Base-by-base conservation (phyloP, 78 protist genomes). In the Dictyostelium intermedium region DNA sequence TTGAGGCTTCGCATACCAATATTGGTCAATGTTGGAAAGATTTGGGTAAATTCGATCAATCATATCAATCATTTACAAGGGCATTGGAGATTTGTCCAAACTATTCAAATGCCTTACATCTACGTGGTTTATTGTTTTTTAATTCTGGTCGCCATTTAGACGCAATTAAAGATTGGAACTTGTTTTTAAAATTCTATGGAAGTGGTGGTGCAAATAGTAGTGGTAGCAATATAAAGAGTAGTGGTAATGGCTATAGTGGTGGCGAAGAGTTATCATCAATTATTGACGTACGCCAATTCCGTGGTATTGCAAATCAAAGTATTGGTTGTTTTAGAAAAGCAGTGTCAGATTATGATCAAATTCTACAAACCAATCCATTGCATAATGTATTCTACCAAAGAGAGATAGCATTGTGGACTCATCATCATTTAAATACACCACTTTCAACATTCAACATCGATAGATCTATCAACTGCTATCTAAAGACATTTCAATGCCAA, bases 11-110 rank as follows among this genome's bases (percentile, higher is more conserved):
- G 0, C 82, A 32, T n/a, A 82, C 86, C 25, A 95, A 95, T 18
- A 45, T 95, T 50, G 93, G 95, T 2, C 93, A 85, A 5, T 82
- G 87, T 61, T 87, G 91, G 91, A 79, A 61, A 23, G 97, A 95
- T 35, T 3, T 81, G 3, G 97, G 93, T 32, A 66, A 47, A n/a
- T 95, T 50, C 23, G 35, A 95, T 5, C 13, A 39, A 6, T 84
- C 95, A 4, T 56, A 27, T 9, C 61, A 18, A 4, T 14, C 89
- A 34, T 95, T 95, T 35, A n/a, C 37, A 0, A 56, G 61, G 8
- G 97, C 93, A 32, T 32, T 95, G 1, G 77, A 39, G 10, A 60
- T 91, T 32, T 30, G 66, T 20, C 97, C 97, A n/a, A 30, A 16
- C 11, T 87, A 87, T 53, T 45, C 77, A 9, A 83, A 91, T 37